A percentile compares a stretch with the other conserved stretches of the same genome.
These are phyloP conservation scores for Daldinia eschscholtzii DNA, from an alignment of 2,329 filamentous ascomycete species.

Conservation along the genomic window DNA sequence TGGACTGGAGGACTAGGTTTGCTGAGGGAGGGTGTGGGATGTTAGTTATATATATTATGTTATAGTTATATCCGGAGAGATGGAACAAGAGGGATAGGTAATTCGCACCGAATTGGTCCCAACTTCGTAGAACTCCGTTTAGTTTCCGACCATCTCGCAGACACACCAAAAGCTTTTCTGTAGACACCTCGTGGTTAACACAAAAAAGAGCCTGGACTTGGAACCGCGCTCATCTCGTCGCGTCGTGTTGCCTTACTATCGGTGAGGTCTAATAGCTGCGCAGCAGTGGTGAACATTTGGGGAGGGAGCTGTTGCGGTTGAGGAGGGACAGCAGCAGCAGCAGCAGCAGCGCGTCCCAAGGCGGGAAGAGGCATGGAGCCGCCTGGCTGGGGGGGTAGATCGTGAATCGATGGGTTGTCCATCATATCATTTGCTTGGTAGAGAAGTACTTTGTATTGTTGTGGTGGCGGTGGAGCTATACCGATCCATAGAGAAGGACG, in stretches of 20 bases:
- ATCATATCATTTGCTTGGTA: slow-evolving; percentile 56
- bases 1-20: slow-evolving; percentile 94
- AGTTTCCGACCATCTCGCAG: slow-evolving; percentile 94
- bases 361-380: slow-evolving; percentile 50
- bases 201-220: not conserved
- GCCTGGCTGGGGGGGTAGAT: slow-evolving; percentile 60
- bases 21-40: slow-evolving; percentile 63
- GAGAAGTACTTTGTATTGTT: not conserved
- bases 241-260: slow-evolving; percentile 78
- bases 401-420: slow-evolving; percentile 67
- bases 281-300: slow-evolving; percentile 98
- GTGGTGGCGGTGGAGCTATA: slow-evolving; percentile 24
- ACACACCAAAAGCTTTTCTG: slow-evolving; percentile 94
- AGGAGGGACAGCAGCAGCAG: slow-evolving; percentile 52
- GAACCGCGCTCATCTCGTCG: slow-evolving; percentile 11
- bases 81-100: not conserved
- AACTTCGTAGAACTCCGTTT: slow-evolving; percentile 90
- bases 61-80: not conserved
- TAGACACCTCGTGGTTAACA: slow-evolving; percentile 43
- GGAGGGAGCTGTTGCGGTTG: slow-evolving; percentile 77
- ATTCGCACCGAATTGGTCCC: slow-evolving; percentile 94
- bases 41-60: slow-evolving; percentile 10
- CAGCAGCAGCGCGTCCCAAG: slow-evolving; percentile 47
- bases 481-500: slow-evolving; percentile 46
- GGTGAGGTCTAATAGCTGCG: slow-evolving; percentile 93